Evolutionary conservation across 768 basidiomycete species (phyloP), one percentile per base, ranked within the genome.

Genomic region (Russula dissimulans): DNA sequence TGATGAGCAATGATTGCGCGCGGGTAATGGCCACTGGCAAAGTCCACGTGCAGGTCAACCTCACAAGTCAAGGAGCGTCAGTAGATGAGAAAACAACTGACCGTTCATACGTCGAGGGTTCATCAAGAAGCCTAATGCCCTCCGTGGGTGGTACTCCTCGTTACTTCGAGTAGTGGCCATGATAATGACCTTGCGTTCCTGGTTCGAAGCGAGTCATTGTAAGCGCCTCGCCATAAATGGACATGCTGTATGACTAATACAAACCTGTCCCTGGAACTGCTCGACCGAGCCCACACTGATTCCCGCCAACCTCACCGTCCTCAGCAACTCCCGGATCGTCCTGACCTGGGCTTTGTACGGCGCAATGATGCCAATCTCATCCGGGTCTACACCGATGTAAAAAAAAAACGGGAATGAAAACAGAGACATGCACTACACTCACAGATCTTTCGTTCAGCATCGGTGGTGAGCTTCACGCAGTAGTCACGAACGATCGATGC

Each of bases 21-120:
- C 85, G 81, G 0, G 85, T 88, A 12, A 88, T 70, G 5, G 85
- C 83, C 41, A 88, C 85, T 86, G 51, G 8, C 49, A 31, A 6
- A 26, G 22, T 26, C 22, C 29, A 29, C 8, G 39, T 39, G 39
- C 29, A 26, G 22, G 39, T 58, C 31, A 42, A 50, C 5, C 9
- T 22, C 31, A 54, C 12, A 18, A 41, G 17, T 18, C 11, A 26
- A 18, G 17, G 38, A 4, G 34, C 12, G 32, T 11, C 32, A 36
- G 29, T 34, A 18, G 41, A n/a, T 9, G 36, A 50, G 26, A 15
- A 8, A 38, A n/a, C 1, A 4, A 56, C 72, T 0, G 36, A 74
- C 76, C 76, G 60, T 77, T 77, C 68, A 77, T 70, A 3, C 76
- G 75, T 3, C 67, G 68, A 5, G 71, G 64, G 58, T 72, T 69